A percentile compares a stretch with the other conserved stretches of the same genome.
Conservation (phyloP, 345 rosid species). For the Murraya paniculata region DNA sequence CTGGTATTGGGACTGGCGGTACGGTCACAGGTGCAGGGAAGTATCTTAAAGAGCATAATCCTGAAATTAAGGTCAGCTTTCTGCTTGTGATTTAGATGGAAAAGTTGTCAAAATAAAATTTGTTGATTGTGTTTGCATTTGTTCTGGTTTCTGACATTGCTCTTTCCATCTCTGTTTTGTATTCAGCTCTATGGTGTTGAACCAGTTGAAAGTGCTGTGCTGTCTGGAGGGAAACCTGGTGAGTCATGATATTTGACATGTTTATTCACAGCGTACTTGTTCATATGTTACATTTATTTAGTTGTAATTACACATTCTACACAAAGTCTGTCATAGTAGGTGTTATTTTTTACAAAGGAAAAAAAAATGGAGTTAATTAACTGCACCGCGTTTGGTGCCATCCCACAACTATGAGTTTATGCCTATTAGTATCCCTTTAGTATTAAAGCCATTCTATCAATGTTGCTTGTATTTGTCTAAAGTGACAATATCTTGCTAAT, state of each 20-base stretch:
- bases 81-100: slow-evolving; percentile 2
- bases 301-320: neutral
- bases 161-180: slow-evolving; percentile 2
- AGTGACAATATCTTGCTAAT: neutral
- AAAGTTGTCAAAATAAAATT: neutral
- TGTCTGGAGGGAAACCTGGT: slow-evolving; percentile 60
- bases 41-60: slow-evolving; percentile 71
- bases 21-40: slow-evolving; percentile 58
- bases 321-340: neutral
- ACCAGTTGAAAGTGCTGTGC: slow-evolving; percentile 54
- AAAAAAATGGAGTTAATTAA: neutral
- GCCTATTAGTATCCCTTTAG: neutral
- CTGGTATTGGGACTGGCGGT: slow-evolving; percentile 70
- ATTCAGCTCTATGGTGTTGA: slow-evolving; percentile 53
- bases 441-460: slow-evolving; percentile 1
- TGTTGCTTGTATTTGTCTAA: neutral
- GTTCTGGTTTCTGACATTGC: slow-evolving; percentile 8
- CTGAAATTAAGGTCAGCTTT: slow-evolving; percentile 49
- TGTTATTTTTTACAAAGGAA: too few relatives aligned
- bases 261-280: neutral
- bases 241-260: slow-evolving; percentile 11
- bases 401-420: neutral
- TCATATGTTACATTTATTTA: neutral
- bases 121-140: neutral
- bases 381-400: neutral